These are phyloP conservation scores for Lactarius akahatsu DNA, from an alignment of 768 basidiomycete genomes.

Conservation along the genomic window DNA sequence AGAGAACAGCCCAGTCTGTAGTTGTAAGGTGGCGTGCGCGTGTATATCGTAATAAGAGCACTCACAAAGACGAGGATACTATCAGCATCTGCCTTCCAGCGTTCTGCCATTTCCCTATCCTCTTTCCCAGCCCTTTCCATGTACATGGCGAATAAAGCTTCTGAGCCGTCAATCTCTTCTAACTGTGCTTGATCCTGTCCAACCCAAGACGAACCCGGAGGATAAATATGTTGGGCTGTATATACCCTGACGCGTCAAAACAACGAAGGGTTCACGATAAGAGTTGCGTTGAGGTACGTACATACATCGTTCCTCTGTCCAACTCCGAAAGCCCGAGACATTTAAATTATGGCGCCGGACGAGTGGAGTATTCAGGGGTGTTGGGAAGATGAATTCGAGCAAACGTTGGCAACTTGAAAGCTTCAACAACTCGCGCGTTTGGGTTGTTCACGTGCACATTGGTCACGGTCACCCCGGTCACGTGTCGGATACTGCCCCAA, in stretches of 20 bases:
- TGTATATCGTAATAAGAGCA: background rate
- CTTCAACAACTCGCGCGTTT: too few species aligned
- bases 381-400: background rate
- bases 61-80: slow-evolving; percentile 3
- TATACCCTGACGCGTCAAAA: background rate
- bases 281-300: background rate
- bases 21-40: background rate
- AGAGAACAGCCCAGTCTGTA: slow-evolving; percentile 24
- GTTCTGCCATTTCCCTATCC: background rate
- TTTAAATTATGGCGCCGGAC: background rate
- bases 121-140: background rate
- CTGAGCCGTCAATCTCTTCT: background rate
- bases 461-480: too few species aligned
- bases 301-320: background rate
- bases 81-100: slow-evolving; percentile 1
- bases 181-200: slow-evolving; percentile 24
- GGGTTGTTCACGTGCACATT: background rate
- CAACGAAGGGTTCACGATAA: background rate
- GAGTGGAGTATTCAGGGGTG: background rate
- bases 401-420: background rate
- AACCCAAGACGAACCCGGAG: background rate
- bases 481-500: too few species aligned
- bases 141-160: background rate
- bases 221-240: background rate
- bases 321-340: background rate